A percentile compares a stretch with the other conserved stretches of the same genome.
Evolutionary conservation across 176 grass and related monocot genomes (phyloP).

Genomic region (Tillandsia fasciculata): DNA sequence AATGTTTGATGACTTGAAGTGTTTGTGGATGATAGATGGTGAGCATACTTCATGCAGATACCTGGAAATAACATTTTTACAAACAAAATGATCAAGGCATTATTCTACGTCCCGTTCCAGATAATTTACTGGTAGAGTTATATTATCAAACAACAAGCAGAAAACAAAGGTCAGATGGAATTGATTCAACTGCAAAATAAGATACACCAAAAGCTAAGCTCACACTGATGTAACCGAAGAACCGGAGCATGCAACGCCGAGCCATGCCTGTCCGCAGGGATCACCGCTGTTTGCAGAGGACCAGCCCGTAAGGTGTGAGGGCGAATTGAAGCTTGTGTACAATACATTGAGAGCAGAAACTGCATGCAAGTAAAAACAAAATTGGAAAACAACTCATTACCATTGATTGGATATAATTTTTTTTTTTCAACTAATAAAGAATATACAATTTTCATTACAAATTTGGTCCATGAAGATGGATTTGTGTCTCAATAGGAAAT

Average conservation of each 20-base stretch:
- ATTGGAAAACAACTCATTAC: neutral
- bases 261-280: constrained; percentile 75
- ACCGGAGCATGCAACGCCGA: constrained; percentile 62
- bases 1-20: no score
- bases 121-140: constrained; percentile 47
- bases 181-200: neutral
- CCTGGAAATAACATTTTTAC: no score
- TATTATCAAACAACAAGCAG: neutral
- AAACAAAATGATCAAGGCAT: no score
- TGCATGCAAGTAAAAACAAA: constrained; percentile 12
- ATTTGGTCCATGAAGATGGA: neutral
- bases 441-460: neutral
- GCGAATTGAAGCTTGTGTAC: constrained; percentile 50
- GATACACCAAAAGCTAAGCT: constrained; percentile 30
- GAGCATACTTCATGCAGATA: no score
- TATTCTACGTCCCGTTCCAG: constrained; percentile 43
- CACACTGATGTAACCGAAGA: constrained; percentile 78
- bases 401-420: neutral
- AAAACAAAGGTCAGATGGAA: constrained; percentile 33
- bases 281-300: constrained; percentile 43
- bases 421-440: neutral
- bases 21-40: no score
- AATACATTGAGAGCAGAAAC: constrained; percentile 73
- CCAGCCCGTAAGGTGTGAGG: constrained; percentile 65
- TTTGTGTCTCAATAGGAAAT: no score